Percentiles rank a stretch among this genome's conserved stretches.
These are phyloP conservation scores for Scheffersomyces quercinus DNA, from an alignment of 1,139 yeast genomes.

Conservation along the genomic window DNA sequence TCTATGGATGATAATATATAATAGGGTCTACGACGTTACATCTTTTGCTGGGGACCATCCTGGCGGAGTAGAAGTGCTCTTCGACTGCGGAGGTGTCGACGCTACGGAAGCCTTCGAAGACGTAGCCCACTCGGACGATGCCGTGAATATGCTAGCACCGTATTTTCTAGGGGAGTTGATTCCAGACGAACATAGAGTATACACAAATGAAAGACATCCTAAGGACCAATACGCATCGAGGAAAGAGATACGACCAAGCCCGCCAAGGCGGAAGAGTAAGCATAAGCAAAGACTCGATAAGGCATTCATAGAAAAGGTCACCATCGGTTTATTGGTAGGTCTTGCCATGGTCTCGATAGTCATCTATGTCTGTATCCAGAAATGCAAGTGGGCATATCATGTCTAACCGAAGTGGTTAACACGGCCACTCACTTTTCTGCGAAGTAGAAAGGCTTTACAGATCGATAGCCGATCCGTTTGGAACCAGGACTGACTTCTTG, in stretches of 20 bases:
- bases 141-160: conserved; percentile 41
- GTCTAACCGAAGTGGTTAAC: too few relatives aligned
- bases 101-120: conserved; percentile 63
- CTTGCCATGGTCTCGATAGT: conserved; percentile 28
- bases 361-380: conserved; percentile 29
- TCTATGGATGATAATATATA: conserved; percentile 68
- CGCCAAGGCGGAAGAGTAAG: conserved; percentile 3
- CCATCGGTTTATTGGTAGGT: conserved; percentile 19
- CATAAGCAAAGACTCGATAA: conserved; percentile 5
- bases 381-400: conserved; percentile 24
- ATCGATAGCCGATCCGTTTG: too few relatives aligned
- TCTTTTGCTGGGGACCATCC: conserved; percentile 55
- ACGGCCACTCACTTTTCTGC: too few relatives aligned
- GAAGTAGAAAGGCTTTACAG: too few relatives aligned
- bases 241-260: background rate
- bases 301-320: conserved; percentile 18
- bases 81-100: conserved; percentile 74
- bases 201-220: conserved; percentile 11
- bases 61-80: conserved; percentile 68
- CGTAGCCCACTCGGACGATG: conserved; percentile 50
- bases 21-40: conserved; percentile 61
- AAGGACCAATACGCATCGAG: background rate
- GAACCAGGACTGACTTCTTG: too few relatives aligned
- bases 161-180: conserved; percentile 36
- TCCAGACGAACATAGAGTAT: conserved; percentile 17